These are phyloP conservation scores for Triticum urartu DNA, from an alignment of 176 grass and related monocot species.

Conservation along the genomic window DNA sequence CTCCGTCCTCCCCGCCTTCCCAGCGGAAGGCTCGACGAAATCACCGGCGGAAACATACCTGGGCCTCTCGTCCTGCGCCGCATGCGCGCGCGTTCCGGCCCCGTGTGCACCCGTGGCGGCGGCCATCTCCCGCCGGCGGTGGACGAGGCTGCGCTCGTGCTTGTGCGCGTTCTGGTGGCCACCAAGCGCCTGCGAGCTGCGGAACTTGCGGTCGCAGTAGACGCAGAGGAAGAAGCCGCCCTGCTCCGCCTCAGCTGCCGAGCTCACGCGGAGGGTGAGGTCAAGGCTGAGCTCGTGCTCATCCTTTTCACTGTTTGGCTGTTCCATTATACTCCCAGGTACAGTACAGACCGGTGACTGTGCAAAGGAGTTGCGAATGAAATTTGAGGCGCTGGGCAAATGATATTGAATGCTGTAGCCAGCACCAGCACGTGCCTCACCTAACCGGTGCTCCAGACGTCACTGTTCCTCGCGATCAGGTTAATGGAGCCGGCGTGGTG, in stretches of 20 bases:
- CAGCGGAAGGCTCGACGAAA: neutral
- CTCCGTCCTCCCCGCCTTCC: slow-evolving; percentile 13
- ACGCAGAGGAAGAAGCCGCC: slow-evolving; percentile 77
- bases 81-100: neutral
- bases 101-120: slow-evolving; percentile 23
- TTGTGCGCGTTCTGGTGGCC: slow-evolving; percentile 99
- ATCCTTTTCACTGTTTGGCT: slow-evolving; percentile 13
- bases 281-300: slow-evolving; percentile 54
- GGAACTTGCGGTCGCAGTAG: slow-evolving; percentile 85
- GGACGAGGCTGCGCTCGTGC: slow-evolving; percentile 75
- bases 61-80: neutral
- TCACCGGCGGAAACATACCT: neutral
- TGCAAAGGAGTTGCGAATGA: neutral
- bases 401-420: neutral
- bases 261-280: slow-evolving; percentile 35
- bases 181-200: slow-evolving; percentile 86
- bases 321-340: slow-evolving; percentile 24
- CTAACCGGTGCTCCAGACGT: neutral
- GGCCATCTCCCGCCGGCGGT: slow-evolving; percentile 52
- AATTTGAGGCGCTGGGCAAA: neutral
- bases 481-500: neutral
- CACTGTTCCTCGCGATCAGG: neutral
- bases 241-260: slow-evolving; percentile 33
- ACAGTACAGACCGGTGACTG: neutral
- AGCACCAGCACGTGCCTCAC: neutral